Evolutionary conservation across 1,139 yeast genomes (phyloP), one percentile per base, ranked within the genome.

Genomic region (Kazachstania sp.): DNA sequence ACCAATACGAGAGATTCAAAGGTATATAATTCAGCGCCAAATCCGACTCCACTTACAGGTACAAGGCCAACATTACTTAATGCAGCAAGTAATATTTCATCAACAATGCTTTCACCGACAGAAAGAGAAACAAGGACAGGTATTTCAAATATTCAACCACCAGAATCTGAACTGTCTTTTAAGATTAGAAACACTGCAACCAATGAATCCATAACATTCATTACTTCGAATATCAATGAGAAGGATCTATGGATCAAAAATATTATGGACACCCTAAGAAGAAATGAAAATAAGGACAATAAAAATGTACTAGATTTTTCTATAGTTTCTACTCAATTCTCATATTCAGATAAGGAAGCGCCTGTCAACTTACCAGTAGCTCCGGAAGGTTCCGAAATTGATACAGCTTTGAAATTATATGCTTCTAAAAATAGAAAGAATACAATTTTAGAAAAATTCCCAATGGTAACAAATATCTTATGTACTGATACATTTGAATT

Each of bases 351-450:
- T 6, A 65, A 71, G 9, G 75, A 72, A 44, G 71, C 74, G n/a
- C 77, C 85, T 0, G 61, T 64, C 3, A 79, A 78, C 53, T 62
- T 84, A 40, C 88, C 85, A 2, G 69, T 81, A 1, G 75, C 79
- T 48, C 74, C 82, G 0, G 73, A 77, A n/a, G 74, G 77, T 16
- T 86, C 86, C 31, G 84, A 83, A 1, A 63, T 85, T 20, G 81
- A 80, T 51, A 63, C 72, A 5, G 77, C 80, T 4, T 60, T 76
- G 35, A 60, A 62, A 28, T 57, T 56, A 30, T 60, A 63, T 40
- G 58, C 64, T 62, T 40, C 57, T 51, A 13, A 57, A 48, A 34
- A 71, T 61, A 51, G 61, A 56, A 26, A 34, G 8, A 44, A 45
- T 20, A 4, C 18, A 18, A 15, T 19, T 12, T 9, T 37, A 26